Evolutionary conservation across 2,329 filamentous ascomycete species (phyloP), one percentile per base, ranked within the genome.

Genomic region (Colletotrichum gloeosporioides): DNA sequence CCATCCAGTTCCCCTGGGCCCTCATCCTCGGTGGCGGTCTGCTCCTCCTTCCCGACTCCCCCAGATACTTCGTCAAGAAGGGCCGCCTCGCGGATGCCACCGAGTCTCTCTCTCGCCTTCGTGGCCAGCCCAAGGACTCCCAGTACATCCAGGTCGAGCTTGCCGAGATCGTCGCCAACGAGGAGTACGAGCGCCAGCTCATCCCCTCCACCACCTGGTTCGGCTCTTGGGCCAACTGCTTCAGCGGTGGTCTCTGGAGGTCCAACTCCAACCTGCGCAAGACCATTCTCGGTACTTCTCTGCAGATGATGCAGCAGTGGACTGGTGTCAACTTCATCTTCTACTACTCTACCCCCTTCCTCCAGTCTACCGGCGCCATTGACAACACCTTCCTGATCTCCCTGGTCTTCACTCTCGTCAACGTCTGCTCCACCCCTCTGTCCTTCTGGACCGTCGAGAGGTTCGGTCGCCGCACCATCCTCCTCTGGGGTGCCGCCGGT

Each of bases 311-410:
- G 93, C 93, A 95, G 86, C 93, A 95, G 86, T 91, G 89, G 88
- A 96, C 95, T 31, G 95, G 95, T 89, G 94, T 98, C 87, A 98
- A 98, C 90, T 98, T 96, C 87, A 95, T 97, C 89, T 97, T 96
- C 89, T 95, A 95, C 88, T 95, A 93, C 88, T 95, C 94, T 44
- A 96, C 95, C 39, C 92, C 94, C 76, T 98, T 98, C 92, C 94
- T 98, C 87, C 86, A 94, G 86, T 92, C 93, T 29, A 93, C 94
- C 34, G 93, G 93, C 79, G 94, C 94, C 80, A 95, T 98, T 81
- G 80, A 83, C 77, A 93, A 98, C 89, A 89, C 91, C 59, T 98
- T 98, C 91, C 85, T 98, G 80, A 96, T 97, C 83, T 94, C 93
- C 75, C 89, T 98, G 82, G 91, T 98, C 87, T 96, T 95, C 85